Evolutionary conservation across 495 filamentous ascomycete genomes (phyloP), one percentile per base, ranked within the genome.

Genomic region (Bombardia bombarda): DNA sequence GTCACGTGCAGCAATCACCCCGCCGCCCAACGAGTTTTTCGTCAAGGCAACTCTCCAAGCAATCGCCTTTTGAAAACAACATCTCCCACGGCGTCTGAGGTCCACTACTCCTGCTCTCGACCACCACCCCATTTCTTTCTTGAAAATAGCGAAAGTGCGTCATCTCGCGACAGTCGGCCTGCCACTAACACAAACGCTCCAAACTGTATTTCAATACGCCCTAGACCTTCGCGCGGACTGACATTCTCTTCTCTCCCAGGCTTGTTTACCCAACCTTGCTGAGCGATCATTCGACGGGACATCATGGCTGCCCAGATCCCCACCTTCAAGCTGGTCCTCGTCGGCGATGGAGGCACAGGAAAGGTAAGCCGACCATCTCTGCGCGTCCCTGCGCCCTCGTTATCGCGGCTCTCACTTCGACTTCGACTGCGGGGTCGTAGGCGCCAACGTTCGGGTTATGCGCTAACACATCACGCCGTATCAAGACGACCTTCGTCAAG

Each of bases 311-410:
- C 61, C 47, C 55, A 58, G 42, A 64, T 62, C 51, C 78, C 81
- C 38, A 95, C 89, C 61, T 97, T 99, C 80, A 99, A 99, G 87
- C 85, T 99, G 61, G 93, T 99, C 56, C 88, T 99, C 62, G 93
- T 99, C 62, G 93, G 93, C 66, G 93, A 99, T 69, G 93, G 93
- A 74, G 93, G 93, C 77, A 99, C 93, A 63, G 93, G 93, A 72
- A 99, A 99, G 88, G 93, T 94, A 72, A 56, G 63, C 74, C 34
- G 8, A 37, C 34, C 13, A 20, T 40, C 23, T 21, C 30, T 0
- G 8, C 4, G 31, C 22, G 4, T 38, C 30, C 16, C 30, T 24
- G 10, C 13, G n/a, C 28, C 31, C 28, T 40, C 51, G 41, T 60
- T 45, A 28, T 47, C 20, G 17, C 41, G 43, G 20, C 43, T 18